Percentiles rank a stretch among this genome's conserved stretches.
phyloP scores from a whole-genome alignment of 805 yeast genomes.

The Starmerella floris region DNA sequence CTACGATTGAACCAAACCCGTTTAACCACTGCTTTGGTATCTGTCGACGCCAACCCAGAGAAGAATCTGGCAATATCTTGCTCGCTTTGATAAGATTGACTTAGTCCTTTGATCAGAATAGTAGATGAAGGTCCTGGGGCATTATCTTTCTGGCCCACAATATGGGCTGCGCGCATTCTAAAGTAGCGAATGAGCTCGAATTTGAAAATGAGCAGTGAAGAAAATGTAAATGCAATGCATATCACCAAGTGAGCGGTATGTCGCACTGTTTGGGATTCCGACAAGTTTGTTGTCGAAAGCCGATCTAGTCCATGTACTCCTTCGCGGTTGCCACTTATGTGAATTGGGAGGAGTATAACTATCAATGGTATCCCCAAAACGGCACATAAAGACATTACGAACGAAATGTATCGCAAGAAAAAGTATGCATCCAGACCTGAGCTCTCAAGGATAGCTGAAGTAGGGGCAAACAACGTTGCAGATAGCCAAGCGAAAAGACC shows the following conservation, averaged over 20 bases:
- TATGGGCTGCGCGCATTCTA: slow-evolving; percentile 35
- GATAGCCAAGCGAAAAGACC: slow-evolving; percentile 46
- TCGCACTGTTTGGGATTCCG: slow-evolving; percentile 36
- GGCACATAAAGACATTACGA: slow-evolving; percentile 39
- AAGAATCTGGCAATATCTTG: slow-evolving; percentile 42
- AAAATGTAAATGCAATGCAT: slow-evolving; percentile 39
- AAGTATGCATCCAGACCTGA: slow-evolving; percentile 66
- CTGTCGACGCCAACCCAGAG: slow-evolving; percentile 28
- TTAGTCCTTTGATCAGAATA: slow-evolving; percentile 56
- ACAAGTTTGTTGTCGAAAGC: slow-evolving; percentile 58
- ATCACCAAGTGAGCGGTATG: slow-evolving; percentile 52
- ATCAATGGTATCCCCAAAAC: slow-evolving; percentile 42
- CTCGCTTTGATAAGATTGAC: slow-evolving; percentile 37
- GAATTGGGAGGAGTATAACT: slow-evolving; percentile 52
- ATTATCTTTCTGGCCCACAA: slow-evolving; percentile 23
- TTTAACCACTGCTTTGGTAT: slow-evolving; percentile 33
- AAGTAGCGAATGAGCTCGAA: slow-evolving; percentile 44
- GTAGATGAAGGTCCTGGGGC: slow-evolving; percentile 31
- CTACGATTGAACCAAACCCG: slow-evolving; percentile 48
- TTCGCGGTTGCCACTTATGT: slow-evolving; percentile 32
- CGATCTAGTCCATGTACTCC: slow-evolving; percentile 37
- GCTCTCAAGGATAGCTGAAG: slow-evolving; percentile 33
- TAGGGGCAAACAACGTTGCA: slow-evolving; percentile 32
- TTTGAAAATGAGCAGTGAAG: slow-evolving; percentile 44
- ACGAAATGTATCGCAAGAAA: slow-evolving; percentile 47